Evolutionary conservation across 2,329 filamentous ascomycete genomes (phyloP).

Genomic region (Pyrenochaeta sp.): DNA sequence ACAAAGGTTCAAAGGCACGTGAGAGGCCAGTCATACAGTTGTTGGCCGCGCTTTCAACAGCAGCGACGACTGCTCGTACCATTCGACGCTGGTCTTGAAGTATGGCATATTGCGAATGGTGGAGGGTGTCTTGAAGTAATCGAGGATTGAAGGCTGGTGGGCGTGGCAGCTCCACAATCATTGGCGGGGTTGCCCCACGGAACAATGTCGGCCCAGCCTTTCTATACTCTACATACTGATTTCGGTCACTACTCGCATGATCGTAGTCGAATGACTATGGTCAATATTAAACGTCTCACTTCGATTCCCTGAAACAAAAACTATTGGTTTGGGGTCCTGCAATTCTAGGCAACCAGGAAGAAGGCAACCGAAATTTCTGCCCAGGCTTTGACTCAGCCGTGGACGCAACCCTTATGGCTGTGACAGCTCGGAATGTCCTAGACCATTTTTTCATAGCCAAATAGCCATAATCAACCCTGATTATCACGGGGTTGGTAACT

Average conservation of each 20-base stretch:
- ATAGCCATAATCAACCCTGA: neutral
- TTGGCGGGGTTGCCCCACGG: conserved; percentile 35
- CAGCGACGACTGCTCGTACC: conserved; percentile 86
- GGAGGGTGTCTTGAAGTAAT: conserved; percentile 15
- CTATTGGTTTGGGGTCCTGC: neutral
- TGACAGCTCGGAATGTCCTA: neutral
- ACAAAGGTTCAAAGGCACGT: conserved; percentile 12
- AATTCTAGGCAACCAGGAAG: neutral
- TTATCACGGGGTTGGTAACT: no score
- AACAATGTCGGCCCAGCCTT: conserved; percentile 15
- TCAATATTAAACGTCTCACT: neutral
- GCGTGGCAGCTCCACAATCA: conserved; percentile 26
- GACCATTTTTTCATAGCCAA: neutral
- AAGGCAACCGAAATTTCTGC: neutral
- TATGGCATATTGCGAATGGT: conserved; percentile 72
- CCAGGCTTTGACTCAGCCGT: neutral
- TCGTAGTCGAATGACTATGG: neutral
- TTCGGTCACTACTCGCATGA: neutral
- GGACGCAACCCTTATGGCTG: neutral
- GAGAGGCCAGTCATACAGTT: conserved; percentile 68
- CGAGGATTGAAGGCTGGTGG: conserved; percentile 14
- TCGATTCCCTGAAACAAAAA: neutral
- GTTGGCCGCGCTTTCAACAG: conserved; percentile 86
- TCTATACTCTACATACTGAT: neutral
- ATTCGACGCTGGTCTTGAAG: conserved; percentile 84